Evolutionary conservation across 2,329 filamentous ascomycete species (phyloP), one percentile per base, ranked within the genome.

Genomic region (Diaporthe citri): DNA sequence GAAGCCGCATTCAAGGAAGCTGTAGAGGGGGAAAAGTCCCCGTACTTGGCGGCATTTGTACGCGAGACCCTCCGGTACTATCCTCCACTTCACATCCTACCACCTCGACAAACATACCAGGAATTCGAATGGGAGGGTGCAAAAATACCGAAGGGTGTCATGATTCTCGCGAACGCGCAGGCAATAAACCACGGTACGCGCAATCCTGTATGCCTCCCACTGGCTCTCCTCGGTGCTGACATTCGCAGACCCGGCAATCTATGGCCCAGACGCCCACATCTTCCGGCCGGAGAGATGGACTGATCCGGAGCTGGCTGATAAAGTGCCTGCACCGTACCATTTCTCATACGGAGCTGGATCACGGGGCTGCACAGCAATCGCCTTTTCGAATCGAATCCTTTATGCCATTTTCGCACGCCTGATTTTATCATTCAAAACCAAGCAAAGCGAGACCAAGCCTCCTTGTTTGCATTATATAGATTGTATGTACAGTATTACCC

Each of bases 381-480:
- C 77, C 62, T 77, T 80, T 69, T 77, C 78, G 3, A 76, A 79
- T 34, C 59, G 79, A 25, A 75, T 79, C 12, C 71, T 80, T 9
- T 80, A 79, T 57, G 70, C 76, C 9, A 77, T 77, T 25, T 80
- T 79, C 34, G 48, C 77, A 46, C 79, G 79, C 0, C 66, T 80
- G 28, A 76, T 80, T 22, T 48, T 79, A 28, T 64, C 77, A 1
- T 77, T 79, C 66, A 71, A 75, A 48, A 76, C 79, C 51, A 60
- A 41, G 51, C 25, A 77, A 59, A 75, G 71, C 25, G 39, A 74
- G 34, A 20, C 66, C n/a, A 55, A 64, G 28, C 59, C 71, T 57
- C 62, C 74, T 13, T 67, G 60, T 72, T 48, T 76, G 64, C 74
- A 79, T 55, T 76, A 77, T 52, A 41, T 78, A 71, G 41, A 75